Evolutionary conservation across 208 protist genomes (phyloP), one percentile per base, ranked within the genome.

Genomic region (Crithidia thermophila): DNA sequence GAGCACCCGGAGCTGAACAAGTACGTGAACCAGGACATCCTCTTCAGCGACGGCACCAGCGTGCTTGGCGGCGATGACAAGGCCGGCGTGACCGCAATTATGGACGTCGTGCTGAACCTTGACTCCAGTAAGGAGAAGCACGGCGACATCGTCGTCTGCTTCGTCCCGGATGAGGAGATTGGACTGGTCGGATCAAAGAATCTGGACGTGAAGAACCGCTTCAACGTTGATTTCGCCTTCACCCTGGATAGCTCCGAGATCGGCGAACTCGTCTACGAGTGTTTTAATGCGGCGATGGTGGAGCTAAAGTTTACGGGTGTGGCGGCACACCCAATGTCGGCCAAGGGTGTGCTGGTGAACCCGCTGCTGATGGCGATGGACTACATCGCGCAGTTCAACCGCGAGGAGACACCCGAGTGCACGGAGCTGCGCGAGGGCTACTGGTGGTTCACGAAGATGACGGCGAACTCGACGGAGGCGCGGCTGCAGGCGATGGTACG

Each of bases 61-160:
- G 85, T 95, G 65, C 79, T 95, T 37, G 90, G 90, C 6, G 90
- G 84, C 10, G 90, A 95, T 53, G 85, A 95, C 74, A 95, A 95
- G 76, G 90, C 90, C 3, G 90, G 80, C n/a, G 77, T 95, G 28
- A 64, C 80, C 9, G 64, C 76, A 6, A 85, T 95, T 37, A 87
- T 93, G 82, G 85, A 95, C 77, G 89, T 92, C 81, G 75, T 93
- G 18, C 70, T 79, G 0, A 55, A 53, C 10, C 84, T 94, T 7
- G 72, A 74, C 50, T 77, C 71, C 11, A 58, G 62, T 13, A 63
- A 59, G 70, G 75, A 84, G 30, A 60, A 62, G 59, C 85, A 91
- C 49, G 87, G 90, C 28, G 87, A 93, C 68, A 75, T 95, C 50
- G 68, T 90, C n/a, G 59, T 95, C 13, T 92, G 87, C 65, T 95